Evolutionary conservation across 371 early-diverging fungal genomes (phyloP), one percentile per base, ranked within the genome.

Genomic region (Dinochytrium kinnereticum): DNA sequence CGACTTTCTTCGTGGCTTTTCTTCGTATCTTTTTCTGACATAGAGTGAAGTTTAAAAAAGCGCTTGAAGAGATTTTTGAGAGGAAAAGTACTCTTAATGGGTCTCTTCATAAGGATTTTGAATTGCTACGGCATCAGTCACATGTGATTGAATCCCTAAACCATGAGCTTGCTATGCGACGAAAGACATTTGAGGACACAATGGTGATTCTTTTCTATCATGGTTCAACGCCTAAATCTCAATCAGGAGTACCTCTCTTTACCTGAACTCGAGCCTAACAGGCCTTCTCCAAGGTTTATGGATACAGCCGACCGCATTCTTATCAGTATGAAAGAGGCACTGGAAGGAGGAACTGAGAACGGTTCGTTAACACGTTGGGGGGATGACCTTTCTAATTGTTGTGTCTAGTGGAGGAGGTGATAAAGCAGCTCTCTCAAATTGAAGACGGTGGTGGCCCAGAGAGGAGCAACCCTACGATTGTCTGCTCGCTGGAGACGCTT

Each of bases 111-210:
- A 34, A 31, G 13, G 37, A 31, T 17, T 61, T 34, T 37, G 61
- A 61, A 61, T 15, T 34, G 28, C 37, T 61, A 36, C 7, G 61
- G 13, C 37, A 61, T 26, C 61, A 61, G 34, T 28, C 61, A 5
- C 37, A 37, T 26, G 37, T 61, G 19, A 61, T 61, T 34, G 61
- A 61, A 37, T 61, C 61, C 3, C 24, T 61, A 15, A 37, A 34
- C 15, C 61, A 61, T 10, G 61, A 61, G 24, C 61, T 61, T 24
- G 13, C 17, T 28, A 7, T 61, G 36, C 7, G 36, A 24, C 3
- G 36, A 37, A 7, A 13, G 36, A 37, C 10, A 34, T 21, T 33
- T 33, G 36, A 61, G 3, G 13, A 34, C 10, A 31, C 36, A 44
- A 44, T 44, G 44, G 7, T 44, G 44, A 13, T 44, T 44, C 44